Base-by-base conservation (phyloP, 805 yeast genomes). In the Zygosaccharomyces rouxii region DNA sequence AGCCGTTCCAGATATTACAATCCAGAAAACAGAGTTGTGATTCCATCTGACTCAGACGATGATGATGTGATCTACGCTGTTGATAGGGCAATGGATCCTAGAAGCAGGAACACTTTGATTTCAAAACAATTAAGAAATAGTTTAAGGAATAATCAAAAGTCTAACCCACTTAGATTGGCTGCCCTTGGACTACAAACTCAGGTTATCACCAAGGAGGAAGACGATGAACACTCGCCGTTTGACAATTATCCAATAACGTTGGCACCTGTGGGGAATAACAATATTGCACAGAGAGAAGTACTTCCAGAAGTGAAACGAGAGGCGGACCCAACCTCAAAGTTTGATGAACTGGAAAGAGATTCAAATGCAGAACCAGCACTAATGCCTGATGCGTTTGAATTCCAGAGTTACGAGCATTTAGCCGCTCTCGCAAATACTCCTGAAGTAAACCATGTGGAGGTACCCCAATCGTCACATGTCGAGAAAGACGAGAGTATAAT, bases 21-120 rank as follows among this genome's bases (percentile, higher is more conserved):
- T 25, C 57, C 51, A 19, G 49, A 53, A 3, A 31, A 42, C 31
- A 45, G 52, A 37, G 11, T 37, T 16, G 35, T 43, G 9, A 16
- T 39, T 4, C 30, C 46, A 4, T 39, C 39, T 11, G 44, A 47
- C 18, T 14, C 18, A 10, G 46, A 46, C 9, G 52, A 54, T 18
- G 51, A 49, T 23, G 47, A 49, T 19, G 45, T 48, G 9, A 28
- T 51, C 11, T 19, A 46, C 5, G 45, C 22, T 25, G 42, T 40
- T 14, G 51, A 52, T 30, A 43, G 35, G 38, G 52, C 55, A 1
- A 37, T 60, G 42, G 65, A 60, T 40, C 66, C 66, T 3, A 38
- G 52, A 38, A 51, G 62, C 41, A 52, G 62, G 42, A 56, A 57
- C 31, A 52, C 57, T n/a, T 33, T 54, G 10, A 43, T 50, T 13